Evolutionary conservation across 305 asterid genomes (phyloP).

Genomic region (Rubia tinctorum): DNA sequence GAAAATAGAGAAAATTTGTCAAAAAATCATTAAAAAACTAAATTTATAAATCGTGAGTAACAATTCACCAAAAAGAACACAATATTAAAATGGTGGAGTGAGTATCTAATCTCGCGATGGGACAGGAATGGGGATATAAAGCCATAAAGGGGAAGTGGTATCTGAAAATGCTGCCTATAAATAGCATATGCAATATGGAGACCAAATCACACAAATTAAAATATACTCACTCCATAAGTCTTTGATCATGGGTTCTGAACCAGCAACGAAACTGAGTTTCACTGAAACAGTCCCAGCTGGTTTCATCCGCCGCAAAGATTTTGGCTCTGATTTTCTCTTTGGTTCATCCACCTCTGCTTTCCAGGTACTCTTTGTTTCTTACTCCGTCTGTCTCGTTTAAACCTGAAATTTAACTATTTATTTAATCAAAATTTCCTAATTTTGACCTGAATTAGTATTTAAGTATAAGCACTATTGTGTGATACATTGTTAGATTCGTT

Average conservation of each 20-base stretch:
- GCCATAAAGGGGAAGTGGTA: neutral
- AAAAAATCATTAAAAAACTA: neutral
- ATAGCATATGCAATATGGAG: neutral
- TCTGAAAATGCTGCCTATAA: slow-evolving; percentile 3
- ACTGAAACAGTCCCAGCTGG: neutral
- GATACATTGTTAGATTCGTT: no score
- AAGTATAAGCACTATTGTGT: no score
- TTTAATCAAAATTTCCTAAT: no score
- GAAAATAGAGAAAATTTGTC: no score
- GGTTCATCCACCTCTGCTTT: slow-evolving; percentile 15
- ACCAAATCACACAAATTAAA: neutral
- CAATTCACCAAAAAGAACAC: neutral
- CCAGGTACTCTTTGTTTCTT: neutral
- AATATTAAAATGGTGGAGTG: neutral
- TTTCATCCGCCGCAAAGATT: slow-evolving; percentile 7
- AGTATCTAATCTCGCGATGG: neutral
- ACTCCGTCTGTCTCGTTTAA: no score
- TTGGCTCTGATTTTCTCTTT: slow-evolving; percentile 3
- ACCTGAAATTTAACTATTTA: no score
- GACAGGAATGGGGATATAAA: neutral
- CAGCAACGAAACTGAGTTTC: neutral
- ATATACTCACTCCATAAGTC: neutral
- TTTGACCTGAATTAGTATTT: no score
- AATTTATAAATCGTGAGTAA: neutral
- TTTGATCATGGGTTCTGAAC: neutral